Conservation (phyloP, 768 basidiomycete genomes). For the Hericium coralloides region DNA sequence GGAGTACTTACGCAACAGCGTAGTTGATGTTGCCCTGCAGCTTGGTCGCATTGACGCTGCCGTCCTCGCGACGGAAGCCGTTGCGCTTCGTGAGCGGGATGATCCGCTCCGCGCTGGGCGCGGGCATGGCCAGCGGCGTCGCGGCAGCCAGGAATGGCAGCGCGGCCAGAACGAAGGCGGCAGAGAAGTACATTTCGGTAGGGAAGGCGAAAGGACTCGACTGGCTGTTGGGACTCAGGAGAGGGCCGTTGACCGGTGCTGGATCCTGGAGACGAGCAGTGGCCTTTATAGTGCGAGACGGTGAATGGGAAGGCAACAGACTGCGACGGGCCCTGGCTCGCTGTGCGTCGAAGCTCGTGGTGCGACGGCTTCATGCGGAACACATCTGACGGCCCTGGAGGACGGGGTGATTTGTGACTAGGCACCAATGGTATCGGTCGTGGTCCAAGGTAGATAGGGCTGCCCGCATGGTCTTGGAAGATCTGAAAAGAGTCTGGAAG, state of each 20-base stretch:
- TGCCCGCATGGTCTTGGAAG: too few species aligned
- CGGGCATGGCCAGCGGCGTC: neutral
- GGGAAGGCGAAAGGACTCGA: neutral
- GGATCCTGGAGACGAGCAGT: neutral
- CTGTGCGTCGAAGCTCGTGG: too few species aligned
- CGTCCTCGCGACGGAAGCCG: neutral
- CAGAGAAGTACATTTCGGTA: neutral
- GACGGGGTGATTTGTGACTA: too few species aligned
- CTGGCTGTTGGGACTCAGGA: neutral
- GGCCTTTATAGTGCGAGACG: neutral
- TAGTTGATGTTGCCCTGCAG: neutral
- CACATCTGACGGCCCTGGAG: too few species aligned
- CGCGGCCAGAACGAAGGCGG: constrained; percentile 17
- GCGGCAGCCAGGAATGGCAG: constrained; percentile 4
- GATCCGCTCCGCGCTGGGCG: neutral
- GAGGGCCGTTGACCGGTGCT: neutral
- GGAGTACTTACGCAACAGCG: neutral
- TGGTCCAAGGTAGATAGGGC: too few species aligned
- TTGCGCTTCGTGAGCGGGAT: constrained; percentile 3
- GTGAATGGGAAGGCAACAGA: too few species aligned
- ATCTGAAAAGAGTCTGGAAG: too few species aligned
- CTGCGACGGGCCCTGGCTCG: too few species aligned
- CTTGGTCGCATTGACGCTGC: neutral
- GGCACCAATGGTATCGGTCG: too few species aligned
- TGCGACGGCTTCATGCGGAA: too few species aligned